Evolutionary conservation across 306 rosid species (phyloP), one percentile per base, ranked within the genome.

Genomic region (Trichosanthes cucumerina): DNA sequence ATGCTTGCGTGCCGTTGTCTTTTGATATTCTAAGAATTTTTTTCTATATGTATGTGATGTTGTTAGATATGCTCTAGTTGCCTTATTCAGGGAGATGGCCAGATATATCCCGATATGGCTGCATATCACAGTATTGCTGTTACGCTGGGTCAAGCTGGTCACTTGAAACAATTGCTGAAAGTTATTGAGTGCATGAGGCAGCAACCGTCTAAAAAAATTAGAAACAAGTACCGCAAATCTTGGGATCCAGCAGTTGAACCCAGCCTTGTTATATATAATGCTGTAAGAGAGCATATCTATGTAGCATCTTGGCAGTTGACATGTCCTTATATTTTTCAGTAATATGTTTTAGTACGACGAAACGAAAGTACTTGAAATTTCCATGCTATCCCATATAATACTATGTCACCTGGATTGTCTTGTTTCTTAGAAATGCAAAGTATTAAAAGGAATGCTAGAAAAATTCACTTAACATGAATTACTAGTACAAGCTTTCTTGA

Each of bases 101-200:
- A 85, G 76, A 68, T 87, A 80, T 94, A 92, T 86, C 98, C 97
- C 54, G 98, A 94, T 81, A 89, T 89, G 77, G 97, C 97, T 78
- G 97, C 95, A 70, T 94, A 92, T 84, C 98, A 82, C 86, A 89
- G 98, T 86, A 88, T 94, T 71, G 93, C 95, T 43, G 97, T 94
- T 78, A 89, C 98, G 33, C 96, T 94, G 79, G 98, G 97, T 79
- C 98, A 92, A 88, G 87, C 90, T 41, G 98, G 97, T 86, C 90
- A 68, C 73, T 80, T 92, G 88, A 89, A 85, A 83, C 95, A 92
- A 76, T 83, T 94, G 89, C 84, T 94, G 76, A 86, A 85, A 59
- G 78, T 88, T 62, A 79, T 94, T 34, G 98, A 94, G 75, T 83
- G 85, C 86, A 89, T 94, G 96, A 89, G 87, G 81, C 92, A 85